Percentiles rank a stretch among this genome's conserved stretches.
These are phyloP conservation scores for Elsinoe necatrix DNA, from an alignment of 2,329 filamentous ascomycete species.

Conservation along the genomic window DNA sequence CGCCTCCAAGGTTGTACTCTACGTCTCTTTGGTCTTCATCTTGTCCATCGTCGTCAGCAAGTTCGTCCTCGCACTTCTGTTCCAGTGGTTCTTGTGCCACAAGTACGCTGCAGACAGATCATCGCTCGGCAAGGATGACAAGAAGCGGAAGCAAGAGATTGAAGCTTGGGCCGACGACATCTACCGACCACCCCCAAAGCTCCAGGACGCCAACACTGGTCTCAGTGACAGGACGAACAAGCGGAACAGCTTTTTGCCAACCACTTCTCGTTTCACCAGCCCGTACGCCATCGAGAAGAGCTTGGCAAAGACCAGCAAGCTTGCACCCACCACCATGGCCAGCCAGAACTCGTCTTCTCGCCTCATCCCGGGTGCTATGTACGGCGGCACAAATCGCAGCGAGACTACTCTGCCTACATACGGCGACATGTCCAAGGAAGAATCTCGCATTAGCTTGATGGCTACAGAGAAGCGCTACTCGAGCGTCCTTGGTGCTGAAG, in stretches of 20 bases:
- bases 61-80: conserved; percentile 79
- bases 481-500: conserved; percentile 48
- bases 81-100: conserved; percentile 92
- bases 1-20: conserved; percentile 91
- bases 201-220: conserved; percentile 58
- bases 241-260: conserved; percentile 81
- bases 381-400: conserved; percentile 53
- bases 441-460: conserved; percentile 37
- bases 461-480: conserved; percentile 44
- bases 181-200: conserved; percentile 76
- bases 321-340: conserved; percentile 84
- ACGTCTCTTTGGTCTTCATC: conserved; percentile 86
- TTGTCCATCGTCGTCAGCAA: conserved; percentile 77
- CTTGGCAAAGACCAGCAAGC: conserved; percentile 42
- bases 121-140: conserved; percentile 69
- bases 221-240: conserved; percentile 68
- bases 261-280: conserved; percentile 88
- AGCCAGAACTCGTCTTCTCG: conserved; percentile 72
- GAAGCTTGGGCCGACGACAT: conserved; percentile 98
- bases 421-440: conserved; percentile 26
- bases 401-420: conserved; percentile 46
- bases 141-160: conserved; percentile 83
- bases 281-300: conserved; percentile 68
- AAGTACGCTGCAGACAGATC: conserved; percentile 80
- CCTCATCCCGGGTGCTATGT: conserved; percentile 59